Evolutionary conservation across 2,329 filamentous ascomycete genomes (phyloP).

Genomic region (Mollisia scopiformis): DNA sequence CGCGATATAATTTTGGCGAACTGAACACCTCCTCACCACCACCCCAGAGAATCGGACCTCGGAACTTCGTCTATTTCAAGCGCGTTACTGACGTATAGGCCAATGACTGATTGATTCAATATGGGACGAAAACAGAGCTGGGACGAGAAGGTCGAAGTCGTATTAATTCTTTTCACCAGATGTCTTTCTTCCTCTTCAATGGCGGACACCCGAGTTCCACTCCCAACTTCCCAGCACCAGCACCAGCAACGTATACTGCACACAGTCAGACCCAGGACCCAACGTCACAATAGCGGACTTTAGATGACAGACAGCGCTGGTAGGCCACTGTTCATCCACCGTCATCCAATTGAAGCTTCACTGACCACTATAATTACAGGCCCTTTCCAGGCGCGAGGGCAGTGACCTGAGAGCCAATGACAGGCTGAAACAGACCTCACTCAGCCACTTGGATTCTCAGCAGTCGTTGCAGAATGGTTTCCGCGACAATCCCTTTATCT

Average conservation of each 20-base stretch:
- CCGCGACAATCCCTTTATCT: slow-evolving; percentile 33
- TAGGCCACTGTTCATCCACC: slow-evolving; percentile 16
- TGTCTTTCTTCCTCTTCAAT: not conserved
- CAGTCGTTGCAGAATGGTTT: slow-evolving; percentile 25
- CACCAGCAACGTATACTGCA: slow-evolving; percentile 26
- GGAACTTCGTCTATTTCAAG: not conserved
- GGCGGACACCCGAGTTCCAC: not conserved
- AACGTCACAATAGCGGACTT: slow-evolving; percentile 7
- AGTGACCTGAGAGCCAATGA: slow-evolving; percentile 29
- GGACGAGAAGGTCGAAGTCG: not conserved
- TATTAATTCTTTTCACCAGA: not conserved
- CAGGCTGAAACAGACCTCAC: slow-evolving; percentile 22
- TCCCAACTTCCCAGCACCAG: not conserved
- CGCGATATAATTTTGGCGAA: not conserved
- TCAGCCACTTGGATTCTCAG: slow-evolving; percentile 29
- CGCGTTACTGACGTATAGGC: no score
- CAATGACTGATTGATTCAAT: not conserved
- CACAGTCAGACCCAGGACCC: slow-evolving; percentile 28
- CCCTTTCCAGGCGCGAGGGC: slow-evolving; percentile 26
- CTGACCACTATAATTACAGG: slow-evolving; percentile 39
- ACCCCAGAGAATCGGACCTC: not conserved
- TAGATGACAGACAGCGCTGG: slow-evolving; percentile 18
- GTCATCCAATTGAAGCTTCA: slow-evolving; percentile 31
- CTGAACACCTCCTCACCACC: not conserved
- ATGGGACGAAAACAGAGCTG: not conserved